Evolutionary conservation across 768 basidiomycete species (phyloP), one percentile per base, ranked within the genome.

Genomic region (Cantharellus anzutake): DNA sequence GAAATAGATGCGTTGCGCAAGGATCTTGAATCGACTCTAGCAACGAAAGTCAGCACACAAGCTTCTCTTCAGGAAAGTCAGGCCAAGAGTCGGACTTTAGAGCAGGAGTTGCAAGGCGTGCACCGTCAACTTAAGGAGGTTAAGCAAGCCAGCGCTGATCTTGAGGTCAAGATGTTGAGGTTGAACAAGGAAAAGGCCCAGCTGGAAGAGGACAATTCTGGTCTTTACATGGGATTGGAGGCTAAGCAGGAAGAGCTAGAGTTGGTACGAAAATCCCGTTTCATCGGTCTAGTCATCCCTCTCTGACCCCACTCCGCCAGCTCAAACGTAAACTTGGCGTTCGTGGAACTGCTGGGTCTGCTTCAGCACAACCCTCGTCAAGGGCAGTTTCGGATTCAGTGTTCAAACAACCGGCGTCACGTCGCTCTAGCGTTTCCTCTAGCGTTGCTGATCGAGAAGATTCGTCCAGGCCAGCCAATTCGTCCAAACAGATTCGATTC

Each of bases 191-290:
- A 83, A 65, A 74, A 78, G 42, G 72, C 73, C 0, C 74, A 81
- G 66, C 78, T 52, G 38, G 51, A 62, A 51, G 84, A 91, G 50
- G 91, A 94, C 69, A 68, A 85, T 29, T 70, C 78, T 55, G 84
- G 86, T n/a, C 71, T 94, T 65, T 92, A 94, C 65, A 90, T 93
- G 41, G 92, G 91, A 0, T 71, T 96, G 59, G 89, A 93, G 70
- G 83, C 89, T 35, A 96, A 96, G 71, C 92, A 96, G 66, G 90
- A 93, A 69, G 92, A 94, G 69, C 72, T 96, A 42, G 90, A 94
- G 68, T 67, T 93, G 69, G 92, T 96, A 61, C 58, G 80, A 75
- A 50, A 34, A 42, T 42, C 44, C 37, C 39, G 41, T 34, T 42
- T 58, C 14, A 14, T 39, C 35, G 42, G 7, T 11, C 52, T 7